phyloP scores from a whole-genome alignment of 352 stramenopile genomes.

The Phytopythium delawarense region DNA sequence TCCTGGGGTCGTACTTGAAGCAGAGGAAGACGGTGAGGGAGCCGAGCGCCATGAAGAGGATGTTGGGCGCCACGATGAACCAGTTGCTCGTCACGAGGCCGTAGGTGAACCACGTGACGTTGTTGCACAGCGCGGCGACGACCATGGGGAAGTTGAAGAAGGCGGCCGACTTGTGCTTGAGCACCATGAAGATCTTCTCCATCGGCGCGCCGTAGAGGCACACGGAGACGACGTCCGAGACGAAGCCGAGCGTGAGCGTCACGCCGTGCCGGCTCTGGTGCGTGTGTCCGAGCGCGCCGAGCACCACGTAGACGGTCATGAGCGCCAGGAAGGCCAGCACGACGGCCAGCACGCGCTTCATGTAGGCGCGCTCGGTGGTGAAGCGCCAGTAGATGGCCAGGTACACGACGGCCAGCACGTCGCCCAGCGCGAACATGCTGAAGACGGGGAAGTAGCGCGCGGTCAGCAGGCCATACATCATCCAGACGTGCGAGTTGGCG shows the following conservation, averaged over 20 bases:
- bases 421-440: constrained; percentile 31
- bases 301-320: constrained; percentile 23
- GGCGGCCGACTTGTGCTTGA: constrained; percentile 37
- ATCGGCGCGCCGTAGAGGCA: constrained; percentile 29
- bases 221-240: constrained; percentile 18
- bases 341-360: constrained; percentile 13
- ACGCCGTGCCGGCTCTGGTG: constrained; percentile 16
- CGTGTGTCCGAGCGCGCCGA: constrained; percentile 21
- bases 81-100: constrained; percentile 23
- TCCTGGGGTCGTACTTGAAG: constrained; percentile 26
- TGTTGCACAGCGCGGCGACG: constrained; percentile 15
- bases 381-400: constrained; percentile 25
- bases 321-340: constrained; percentile 13
- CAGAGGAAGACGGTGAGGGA: constrained; percentile 18
- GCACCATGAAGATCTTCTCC: constrained; percentile 32
- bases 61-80: constrained; percentile 28
- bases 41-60: constrained; percentile 28
- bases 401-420: constrained; percentile 20
- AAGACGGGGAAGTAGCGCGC: constrained; percentile 42
- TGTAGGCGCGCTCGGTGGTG: constrained; percentile 20
- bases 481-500: constrained; percentile 32
- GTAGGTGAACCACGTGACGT: constrained; percentile 28
- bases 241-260: constrained; percentile 17
- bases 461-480: constrained; percentile 29
- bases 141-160: constrained; percentile 49